Evolutionary conservation across 164 flowering plant genomes (phyloP).

Genomic region (Vitis cinerea): DNA sequence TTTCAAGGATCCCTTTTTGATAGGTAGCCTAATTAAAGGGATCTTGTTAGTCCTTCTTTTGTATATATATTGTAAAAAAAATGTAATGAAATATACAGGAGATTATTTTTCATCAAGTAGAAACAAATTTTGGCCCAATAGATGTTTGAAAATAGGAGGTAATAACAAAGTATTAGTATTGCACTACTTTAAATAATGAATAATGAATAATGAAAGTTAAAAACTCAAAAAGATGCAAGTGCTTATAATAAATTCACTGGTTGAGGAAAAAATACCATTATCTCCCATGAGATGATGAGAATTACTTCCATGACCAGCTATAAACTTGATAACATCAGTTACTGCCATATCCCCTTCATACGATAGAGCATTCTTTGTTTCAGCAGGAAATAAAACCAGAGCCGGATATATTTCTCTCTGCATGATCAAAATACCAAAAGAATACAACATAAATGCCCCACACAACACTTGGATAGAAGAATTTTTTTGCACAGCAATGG

Average conservation of each 20-base stretch:
- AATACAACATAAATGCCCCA: background rate
- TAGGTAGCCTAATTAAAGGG: too few species aligned
- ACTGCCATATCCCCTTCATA: conserved; percentile 75
- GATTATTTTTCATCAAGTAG: too few species aligned
- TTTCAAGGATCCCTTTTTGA: too few species aligned
- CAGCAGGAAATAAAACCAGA: conserved; percentile 74
- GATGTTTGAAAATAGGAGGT: too few species aligned
- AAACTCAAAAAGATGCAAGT: background rate
- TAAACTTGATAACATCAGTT: conserved; percentile 56
- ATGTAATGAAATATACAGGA: too few species aligned
- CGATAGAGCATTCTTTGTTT: conserved; percentile 43
- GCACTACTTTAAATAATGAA: background rate
- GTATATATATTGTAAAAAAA: too few species aligned
- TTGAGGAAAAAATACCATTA: conserved; percentile 33
- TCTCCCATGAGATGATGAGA: conserved; percentile 41
- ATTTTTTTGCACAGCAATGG: too few species aligned
- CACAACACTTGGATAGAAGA: background rate
- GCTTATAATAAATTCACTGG: background rate
- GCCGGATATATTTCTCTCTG: conserved; percentile 88
- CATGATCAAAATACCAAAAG: conserved; percentile 17
- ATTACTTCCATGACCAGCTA: conserved; percentile 61
- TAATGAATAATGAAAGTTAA: background rate
- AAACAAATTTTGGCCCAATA: too few species aligned
- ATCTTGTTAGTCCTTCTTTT: too few species aligned
- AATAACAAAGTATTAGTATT: background rate